phyloP scores from a whole-genome alignment of 257 asterid genomes.

The Lithospermum erythrorhizon region DNA sequence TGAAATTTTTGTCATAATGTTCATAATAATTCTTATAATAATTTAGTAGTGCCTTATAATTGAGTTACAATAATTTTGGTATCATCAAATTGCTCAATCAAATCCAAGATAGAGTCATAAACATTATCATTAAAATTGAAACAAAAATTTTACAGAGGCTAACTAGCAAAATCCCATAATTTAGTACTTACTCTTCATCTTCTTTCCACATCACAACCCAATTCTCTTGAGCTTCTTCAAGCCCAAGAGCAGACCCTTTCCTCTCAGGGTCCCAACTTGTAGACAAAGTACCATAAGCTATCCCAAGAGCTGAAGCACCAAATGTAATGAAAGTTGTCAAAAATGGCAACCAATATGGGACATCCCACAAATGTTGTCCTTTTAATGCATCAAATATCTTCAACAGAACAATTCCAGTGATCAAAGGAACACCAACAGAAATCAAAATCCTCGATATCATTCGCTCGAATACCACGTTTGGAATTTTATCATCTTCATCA shows the following conservation, averaged over 20 bases:
- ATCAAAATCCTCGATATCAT: slow-evolving; percentile 48
- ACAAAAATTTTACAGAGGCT: too few species aligned
- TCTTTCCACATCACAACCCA: slow-evolving; percentile 76
- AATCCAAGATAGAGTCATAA: too few species aligned
- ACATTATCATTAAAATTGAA: too few species aligned
- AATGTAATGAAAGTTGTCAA: slow-evolving; percentile 49
- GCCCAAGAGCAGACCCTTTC: slow-evolving; percentile 55
- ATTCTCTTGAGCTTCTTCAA: slow-evolving; percentile 62
- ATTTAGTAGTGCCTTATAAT: too few species aligned
- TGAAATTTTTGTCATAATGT: too few species aligned
- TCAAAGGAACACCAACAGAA: slow-evolving; percentile 53
- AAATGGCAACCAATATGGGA: slow-evolving; percentile 59
- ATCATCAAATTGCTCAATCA: too few species aligned
- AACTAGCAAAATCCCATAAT: too few species aligned
- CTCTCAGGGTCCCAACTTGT: slow-evolving; percentile 56
- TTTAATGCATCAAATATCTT: slow-evolving; percentile 25
- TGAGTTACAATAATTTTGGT: too few species aligned
- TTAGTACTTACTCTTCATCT: slow-evolving; percentile 21
- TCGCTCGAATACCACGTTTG: slow-evolving; percentile 51
- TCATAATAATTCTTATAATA: too few species aligned
- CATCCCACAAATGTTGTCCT: slow-evolving; percentile 31
- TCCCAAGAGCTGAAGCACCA: slow-evolving; percentile 62
- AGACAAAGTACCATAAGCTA: slow-evolving; percentile 63
- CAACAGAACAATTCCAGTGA: slow-evolving; percentile 30
- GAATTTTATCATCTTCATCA: slow-evolving; percentile 46